Evolutionary conservation across 2,329 filamentous ascomycete genomes (phyloP), one percentile per base, ranked within the genome.

Genomic region (Exutisphaerella laricina): DNA sequence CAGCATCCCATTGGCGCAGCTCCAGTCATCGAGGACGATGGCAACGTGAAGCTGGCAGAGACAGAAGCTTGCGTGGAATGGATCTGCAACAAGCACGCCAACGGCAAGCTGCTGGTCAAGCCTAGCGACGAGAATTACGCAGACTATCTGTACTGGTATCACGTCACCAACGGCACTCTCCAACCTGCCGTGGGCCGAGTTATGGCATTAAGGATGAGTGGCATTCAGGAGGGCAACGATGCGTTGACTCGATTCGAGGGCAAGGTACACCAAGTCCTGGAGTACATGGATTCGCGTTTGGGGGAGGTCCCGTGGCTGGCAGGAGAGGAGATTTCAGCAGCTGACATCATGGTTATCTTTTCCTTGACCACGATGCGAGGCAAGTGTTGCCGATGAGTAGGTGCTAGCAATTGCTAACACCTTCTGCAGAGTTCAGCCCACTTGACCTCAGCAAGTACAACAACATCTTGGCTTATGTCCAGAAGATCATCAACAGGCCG

Each of bases 261-360:
- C 4, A 66, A 66, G 9, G 53, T 74, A 2, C 43, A 59, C 3
- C 57, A 49, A n/a, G 59, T 65, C 1, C 47, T 83, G 23, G 31
- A 43, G n/a, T 51, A 68, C 16, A 39, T 80, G 18, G 70, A 84
- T 28, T 60, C 70, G 2, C 65, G 74, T 8, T 57, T 85, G 2
- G 52, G 50, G 3, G 47, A 61, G 1, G 72, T 67, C 25, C 57
- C 66, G 5, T 85, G 73, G 69, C 63, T 85, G 16, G 79, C 76
- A 0, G 82, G 81, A 2, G 64, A 71, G 0, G 68, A 79, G 38
- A 77, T 85, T 45, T 83, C 78, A 0, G 78, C 70, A 1, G 82
- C 82, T 1, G 82, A 86, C 60, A 67, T 83, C 28, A 83, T 85
- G 78, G 66, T 65, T 4, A 69, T 80, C 0, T 82, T 75, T 54